A percentile compares a stretch with the other conserved stretches of the same genome.
These are phyloP conservation scores for Bisporella sp. DNA, from an alignment of 2,329 filamentous ascomycete genomes.

Conservation along the genomic window DNA sequence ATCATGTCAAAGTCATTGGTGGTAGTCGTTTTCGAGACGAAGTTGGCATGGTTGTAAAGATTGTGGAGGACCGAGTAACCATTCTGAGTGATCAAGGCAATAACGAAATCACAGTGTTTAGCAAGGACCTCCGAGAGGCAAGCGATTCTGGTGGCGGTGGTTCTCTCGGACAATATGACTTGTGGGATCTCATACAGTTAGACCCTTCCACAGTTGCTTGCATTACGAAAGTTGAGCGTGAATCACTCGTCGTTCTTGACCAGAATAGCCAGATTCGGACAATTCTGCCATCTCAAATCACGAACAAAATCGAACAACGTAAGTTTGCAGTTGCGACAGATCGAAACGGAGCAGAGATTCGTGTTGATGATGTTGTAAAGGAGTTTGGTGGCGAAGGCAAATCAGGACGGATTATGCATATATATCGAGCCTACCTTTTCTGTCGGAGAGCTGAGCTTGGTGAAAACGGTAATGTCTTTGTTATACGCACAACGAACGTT, in stretches of 20 bases:
- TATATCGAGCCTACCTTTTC: conserved; percentile 89
- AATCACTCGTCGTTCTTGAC: conserved; percentile 83
- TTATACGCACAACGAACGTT: conserved; percentile 78
- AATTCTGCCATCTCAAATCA: conserved; percentile 84
- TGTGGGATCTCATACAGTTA: conserved; percentile 91
- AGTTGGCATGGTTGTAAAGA: conserved; percentile 93
- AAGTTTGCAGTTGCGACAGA: conserved; percentile 87
- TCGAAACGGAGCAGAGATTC: conserved; percentile 86
- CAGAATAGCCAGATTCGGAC: conserved; percentile 80
- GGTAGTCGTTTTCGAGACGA: conserved; percentile 92
- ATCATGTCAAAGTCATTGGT: conserved; percentile 97
- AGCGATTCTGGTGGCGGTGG: conserved; percentile 85
- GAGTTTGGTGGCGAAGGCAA: conserved; percentile 81
- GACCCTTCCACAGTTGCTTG: conserved; percentile 89
- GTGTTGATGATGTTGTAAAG: conserved; percentile 84
- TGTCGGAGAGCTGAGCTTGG: conserved; percentile 75
- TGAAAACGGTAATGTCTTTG: conserved; percentile 86
- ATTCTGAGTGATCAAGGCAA: conserved; percentile 89
- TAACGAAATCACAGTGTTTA: conserved; percentile 93
- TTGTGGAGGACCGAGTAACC: conserved; percentile 86
- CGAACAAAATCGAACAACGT: conserved; percentile 77
- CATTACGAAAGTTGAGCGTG: conserved; percentile 90
- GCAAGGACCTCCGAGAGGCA: conserved; percentile 90
- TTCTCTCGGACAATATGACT: conserved; percentile 77
- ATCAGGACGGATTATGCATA: conserved; percentile 84